Evolutionary conservation across 352 stramenopile species (phyloP).

Genomic region (Pythium aristosporum): DNA sequence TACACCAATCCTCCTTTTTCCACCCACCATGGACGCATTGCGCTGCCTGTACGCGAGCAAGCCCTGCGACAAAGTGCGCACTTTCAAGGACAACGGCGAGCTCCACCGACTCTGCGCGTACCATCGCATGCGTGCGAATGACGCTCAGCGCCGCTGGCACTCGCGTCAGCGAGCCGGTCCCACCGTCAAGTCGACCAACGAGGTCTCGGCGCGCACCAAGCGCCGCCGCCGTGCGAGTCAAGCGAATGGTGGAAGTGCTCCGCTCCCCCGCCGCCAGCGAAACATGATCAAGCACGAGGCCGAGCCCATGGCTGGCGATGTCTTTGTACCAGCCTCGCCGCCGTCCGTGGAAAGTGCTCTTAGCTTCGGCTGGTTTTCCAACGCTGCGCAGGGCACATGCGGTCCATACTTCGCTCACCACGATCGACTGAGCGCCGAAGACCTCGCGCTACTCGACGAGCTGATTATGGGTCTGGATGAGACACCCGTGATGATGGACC

Average conservation of each 20-base stretch:
- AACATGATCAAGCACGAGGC: background rate
- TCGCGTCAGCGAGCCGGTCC: background rate
- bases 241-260: background rate
- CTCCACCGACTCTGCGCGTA: slow-evolving; percentile 23
- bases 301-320: background rate
- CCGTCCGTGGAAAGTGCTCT: background rate
- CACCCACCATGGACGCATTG: background rate
- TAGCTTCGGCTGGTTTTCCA: background rate
- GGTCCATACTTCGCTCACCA: background rate
- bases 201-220: background rate
- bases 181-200: background rate
- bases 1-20: too few species aligned
- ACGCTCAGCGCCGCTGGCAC: background rate
- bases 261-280: background rate
- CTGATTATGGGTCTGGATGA: background rate
- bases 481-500: background rate
- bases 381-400: background rate
- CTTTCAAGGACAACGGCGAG: too few species aligned
- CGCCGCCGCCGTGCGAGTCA: background rate
- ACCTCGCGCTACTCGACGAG: background rate
- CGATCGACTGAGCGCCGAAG: background rate
- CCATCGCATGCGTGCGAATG: slow-evolving; percentile 16
- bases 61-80: slow-evolving; percentile 8
- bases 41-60: slow-evolving; percentile 15
- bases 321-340: background rate